These are phyloP conservation scores for Pleurotus pulmonarius DNA, from an alignment of 768 basidiomycete species.

Conservation along the genomic window DNA sequence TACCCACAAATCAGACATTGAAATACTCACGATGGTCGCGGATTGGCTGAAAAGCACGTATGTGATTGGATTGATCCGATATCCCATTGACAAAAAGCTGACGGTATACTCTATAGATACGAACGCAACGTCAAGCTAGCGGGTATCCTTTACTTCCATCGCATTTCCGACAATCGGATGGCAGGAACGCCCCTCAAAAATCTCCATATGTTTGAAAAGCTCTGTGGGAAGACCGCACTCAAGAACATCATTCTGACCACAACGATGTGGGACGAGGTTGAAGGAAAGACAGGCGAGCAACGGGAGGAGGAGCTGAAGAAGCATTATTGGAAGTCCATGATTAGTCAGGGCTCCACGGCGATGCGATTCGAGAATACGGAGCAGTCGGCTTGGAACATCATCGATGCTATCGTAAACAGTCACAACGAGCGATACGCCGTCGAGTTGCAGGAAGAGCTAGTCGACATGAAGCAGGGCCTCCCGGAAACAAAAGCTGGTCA, in stretches of 20 bases:
- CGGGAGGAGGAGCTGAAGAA: slow-evolving; percentile 9
- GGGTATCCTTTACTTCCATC: slow-evolving; percentile 19
- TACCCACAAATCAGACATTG: slow-evolving; percentile 13
- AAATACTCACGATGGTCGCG: slow-evolving; percentile 15
- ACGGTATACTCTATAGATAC: slow-evolving; percentile 6
- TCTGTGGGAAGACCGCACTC: slow-evolving; percentile 12
- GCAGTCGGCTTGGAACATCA: slow-evolving; percentile 11
- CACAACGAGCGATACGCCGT: slow-evolving; percentile 9
- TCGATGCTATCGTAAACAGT: background rate
- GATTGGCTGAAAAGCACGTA: slow-evolving; percentile 14
- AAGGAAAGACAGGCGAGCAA: background rate
- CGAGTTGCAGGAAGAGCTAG: slow-evolving; percentile 13
- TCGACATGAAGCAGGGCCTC: slow-evolving; percentile 13
- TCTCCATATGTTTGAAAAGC: slow-evolving; percentile 11
- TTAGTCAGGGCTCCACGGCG: background rate
- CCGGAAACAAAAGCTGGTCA: slow-evolving; percentile 14
- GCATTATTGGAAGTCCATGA: slow-evolving; percentile 7
- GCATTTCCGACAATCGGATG: slow-evolving; percentile 15
- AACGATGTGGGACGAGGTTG: slow-evolving; percentile 12
- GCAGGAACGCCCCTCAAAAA: slow-evolving; percentile 7
- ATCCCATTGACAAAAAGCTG: background rate
- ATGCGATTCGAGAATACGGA: slow-evolving; percentile 5
- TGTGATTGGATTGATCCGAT: background rate
- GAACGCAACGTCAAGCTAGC: slow-evolving; percentile 9
- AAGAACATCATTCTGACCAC: slow-evolving; percentile 10